A percentile compares a stretch with the other conserved stretches of the same genome.
phyloP scores from a whole-genome alignment of 2,329 filamentous ascomycete species.

The Diaporthe sp. region DNA sequence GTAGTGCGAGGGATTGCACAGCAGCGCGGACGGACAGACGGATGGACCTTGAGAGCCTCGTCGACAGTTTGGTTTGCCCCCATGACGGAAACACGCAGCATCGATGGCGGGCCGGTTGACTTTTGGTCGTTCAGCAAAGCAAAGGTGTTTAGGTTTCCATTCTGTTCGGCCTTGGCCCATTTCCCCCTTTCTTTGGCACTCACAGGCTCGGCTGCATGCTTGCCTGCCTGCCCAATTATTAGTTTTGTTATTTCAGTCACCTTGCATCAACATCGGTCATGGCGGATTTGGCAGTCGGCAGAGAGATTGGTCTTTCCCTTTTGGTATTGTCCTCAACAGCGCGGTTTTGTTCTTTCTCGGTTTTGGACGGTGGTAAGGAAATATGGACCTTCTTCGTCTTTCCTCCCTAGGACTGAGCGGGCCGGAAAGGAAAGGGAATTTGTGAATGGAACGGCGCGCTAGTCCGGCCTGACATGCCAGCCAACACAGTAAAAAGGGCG shows the following conservation, averaged over 20 bases:
- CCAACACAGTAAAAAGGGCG: not conserved
- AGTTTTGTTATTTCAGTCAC: not conserved
- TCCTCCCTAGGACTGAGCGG: not conserved
- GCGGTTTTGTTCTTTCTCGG: not conserved
- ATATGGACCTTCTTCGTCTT: not conserved
- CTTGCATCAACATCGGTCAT: conserved; percentile 19
- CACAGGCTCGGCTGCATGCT: not conserved
- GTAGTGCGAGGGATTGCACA: not conserved
- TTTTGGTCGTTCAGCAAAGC: conserved; percentile 31
- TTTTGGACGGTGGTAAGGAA: not conserved
- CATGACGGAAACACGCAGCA: conserved; percentile 8
- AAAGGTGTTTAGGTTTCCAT: conserved; percentile 28
- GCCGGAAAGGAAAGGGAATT: not conserved
- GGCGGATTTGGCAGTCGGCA: not conserved
- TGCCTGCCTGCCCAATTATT: not conserved
- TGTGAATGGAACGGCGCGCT: not conserved
- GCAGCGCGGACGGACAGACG: not conserved
- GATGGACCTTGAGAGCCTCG: not conserved
- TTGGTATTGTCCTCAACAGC: conserved; percentile 18
- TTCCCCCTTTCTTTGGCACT: not conserved
- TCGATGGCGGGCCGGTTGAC: conserved; percentile 1
- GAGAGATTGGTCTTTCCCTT: not conserved
- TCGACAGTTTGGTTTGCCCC: not conserved
- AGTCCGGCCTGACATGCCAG: not conserved
- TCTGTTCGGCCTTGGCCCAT: not conserved